Evolutionary conservation across 1,284 basidiomycete genomes (phyloP).

Genomic region (Anthracocystis panici-leucophaei): DNA sequence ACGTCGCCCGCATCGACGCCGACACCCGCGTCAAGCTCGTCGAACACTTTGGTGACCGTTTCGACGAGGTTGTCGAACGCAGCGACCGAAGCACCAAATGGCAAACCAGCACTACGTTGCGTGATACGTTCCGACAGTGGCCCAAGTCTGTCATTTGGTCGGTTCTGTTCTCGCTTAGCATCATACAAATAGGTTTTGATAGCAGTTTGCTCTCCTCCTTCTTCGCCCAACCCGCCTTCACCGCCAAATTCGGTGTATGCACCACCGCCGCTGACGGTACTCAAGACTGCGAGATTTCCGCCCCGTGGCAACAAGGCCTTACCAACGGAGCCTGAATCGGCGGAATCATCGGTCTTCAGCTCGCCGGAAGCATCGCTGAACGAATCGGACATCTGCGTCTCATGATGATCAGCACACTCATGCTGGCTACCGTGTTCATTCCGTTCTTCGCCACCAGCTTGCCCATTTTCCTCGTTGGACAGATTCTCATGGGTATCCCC

Average conservation of each 20-base stretch:
- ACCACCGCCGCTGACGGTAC: conserved; percentile 48
- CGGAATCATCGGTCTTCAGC: conserved; percentile 49
- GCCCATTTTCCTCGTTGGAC: conserved; percentile 68
- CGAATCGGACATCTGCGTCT: conserved; percentile 38
- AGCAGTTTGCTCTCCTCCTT: conserved; percentile 60
- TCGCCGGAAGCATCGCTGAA: conserved; percentile 43
- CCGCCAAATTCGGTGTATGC: conserved; percentile 62
- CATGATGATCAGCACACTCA: conserved; percentile 53
- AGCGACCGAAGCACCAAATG: conserved; percentile 68
- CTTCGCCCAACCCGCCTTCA: conserved; percentile 70
- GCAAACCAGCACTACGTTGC: conserved; percentile 70
- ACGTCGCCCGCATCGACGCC: conserved; percentile 52
- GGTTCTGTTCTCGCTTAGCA: conserved; percentile 70
- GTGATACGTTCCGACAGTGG: conserved; percentile 70
- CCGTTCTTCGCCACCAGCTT: conserved; percentile 71
- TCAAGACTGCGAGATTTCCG: conserved; percentile 70
- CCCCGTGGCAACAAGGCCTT: conserved; percentile 72
- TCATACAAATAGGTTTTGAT: conserved; percentile 70
- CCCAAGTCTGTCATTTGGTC: conserved; percentile 72
- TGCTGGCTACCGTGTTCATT: conserved; percentile 63
- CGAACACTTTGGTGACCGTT: conserved; percentile 53
- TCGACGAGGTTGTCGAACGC: conserved; percentile 69
- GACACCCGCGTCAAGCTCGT: conserved; percentile 45
- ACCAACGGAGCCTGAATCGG: conserved; percentile 47
- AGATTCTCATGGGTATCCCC: conserved; percentile 70